A percentile compares a stretch with the other conserved stretches of the same genome.
These are phyloP conservation scores for Ophiostoma triangulosporum DNA, from an alignment of 2,329 filamentous ascomycete species.

Conservation along the genomic window DNA sequence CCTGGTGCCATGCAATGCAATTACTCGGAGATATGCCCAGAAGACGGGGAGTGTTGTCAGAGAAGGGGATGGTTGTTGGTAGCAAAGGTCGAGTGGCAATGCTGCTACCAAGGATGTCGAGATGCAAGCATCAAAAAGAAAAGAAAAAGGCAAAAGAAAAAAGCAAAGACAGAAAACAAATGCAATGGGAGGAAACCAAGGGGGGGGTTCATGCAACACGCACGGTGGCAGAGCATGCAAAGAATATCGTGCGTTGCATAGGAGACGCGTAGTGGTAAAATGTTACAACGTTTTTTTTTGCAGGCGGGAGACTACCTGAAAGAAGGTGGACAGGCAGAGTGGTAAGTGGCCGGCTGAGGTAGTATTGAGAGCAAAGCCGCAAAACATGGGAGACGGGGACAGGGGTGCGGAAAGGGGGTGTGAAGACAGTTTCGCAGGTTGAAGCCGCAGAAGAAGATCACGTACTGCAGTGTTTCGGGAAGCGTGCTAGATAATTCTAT, in stretches of 20 bases:
- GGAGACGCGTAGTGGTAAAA: background rate
- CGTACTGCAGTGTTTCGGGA: constrained; percentile 31
- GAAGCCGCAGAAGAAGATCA: constrained; percentile 23
- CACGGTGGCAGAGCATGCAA: constrained; percentile 3
- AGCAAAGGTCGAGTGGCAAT: background rate
- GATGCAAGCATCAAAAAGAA: background rate
- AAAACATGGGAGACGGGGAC: constrained; percentile 10
- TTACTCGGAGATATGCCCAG: background rate
- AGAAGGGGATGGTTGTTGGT: background rate
- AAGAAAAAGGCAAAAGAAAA: constrained; percentile 1
- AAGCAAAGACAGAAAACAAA: constrained; percentile 2
- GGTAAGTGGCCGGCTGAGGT: constrained; percentile 6
- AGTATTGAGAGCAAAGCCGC: background rate
- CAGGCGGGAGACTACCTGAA: background rate
- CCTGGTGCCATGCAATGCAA: background rate
- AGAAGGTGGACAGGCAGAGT: background rate
- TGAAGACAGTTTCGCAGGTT: constrained; percentile 22
- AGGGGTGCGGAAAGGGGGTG: constrained; percentile 16
- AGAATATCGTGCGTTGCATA: background rate
- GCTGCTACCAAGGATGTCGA: background rate
- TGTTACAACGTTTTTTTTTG: background rate
- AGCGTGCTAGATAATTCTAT: constrained; percentile 6
- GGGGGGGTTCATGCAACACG: constrained; percentile 10
- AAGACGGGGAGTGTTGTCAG: background rate
- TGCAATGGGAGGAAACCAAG: constrained; percentile 1